A percentile compares a stretch with the other conserved stretches of the same genome.
These are phyloP conservation scores for Trichosporon sp. DNA, from an alignment of 1,284 basidiomycete genomes.

Conservation along the genomic window DNA sequence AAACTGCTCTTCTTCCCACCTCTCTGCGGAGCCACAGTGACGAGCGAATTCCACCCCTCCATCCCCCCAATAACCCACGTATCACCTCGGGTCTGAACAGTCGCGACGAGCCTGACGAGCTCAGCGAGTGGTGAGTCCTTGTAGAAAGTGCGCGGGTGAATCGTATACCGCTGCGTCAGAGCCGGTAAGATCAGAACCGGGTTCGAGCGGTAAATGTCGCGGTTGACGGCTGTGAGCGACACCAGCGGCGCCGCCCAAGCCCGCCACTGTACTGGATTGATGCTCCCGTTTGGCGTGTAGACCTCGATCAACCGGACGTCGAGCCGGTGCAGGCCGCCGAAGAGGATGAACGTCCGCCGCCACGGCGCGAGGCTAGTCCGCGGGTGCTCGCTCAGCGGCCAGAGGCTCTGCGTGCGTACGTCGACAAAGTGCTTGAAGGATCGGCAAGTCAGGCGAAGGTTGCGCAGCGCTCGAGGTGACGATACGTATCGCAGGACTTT, in stretches of 20 bases:
- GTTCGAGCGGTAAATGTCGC: not conserved
- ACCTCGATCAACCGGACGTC: not conserved
- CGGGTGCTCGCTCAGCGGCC: not conserved
- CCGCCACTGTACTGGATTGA: not conserved
- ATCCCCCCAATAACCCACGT: not conserved
- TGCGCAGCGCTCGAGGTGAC: not conserved
- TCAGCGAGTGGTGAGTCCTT: not conserved
- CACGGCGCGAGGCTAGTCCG: not conserved
- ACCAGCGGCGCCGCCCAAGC: not conserved
- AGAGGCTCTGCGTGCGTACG: not conserved
- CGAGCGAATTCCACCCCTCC: not conserved
- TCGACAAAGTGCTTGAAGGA: not conserved
- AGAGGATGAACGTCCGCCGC: not conserved
- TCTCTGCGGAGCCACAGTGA: not conserved
- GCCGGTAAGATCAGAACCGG: not conserved
- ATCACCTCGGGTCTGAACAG: not conserved
- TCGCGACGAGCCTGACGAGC: not conserved
- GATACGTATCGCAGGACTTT: not conserved
- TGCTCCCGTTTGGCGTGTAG: not conserved
- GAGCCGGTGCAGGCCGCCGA: not conserved
- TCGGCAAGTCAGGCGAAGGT: not conserved
- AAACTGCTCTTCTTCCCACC: not conserved
- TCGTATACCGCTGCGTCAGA: not conserved
- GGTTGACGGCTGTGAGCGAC: not conserved
- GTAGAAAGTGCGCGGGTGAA: not conserved